Conservation (phyloP, 1,284 basidiomycete genomes). For the Ustilago trichophora region DNA sequence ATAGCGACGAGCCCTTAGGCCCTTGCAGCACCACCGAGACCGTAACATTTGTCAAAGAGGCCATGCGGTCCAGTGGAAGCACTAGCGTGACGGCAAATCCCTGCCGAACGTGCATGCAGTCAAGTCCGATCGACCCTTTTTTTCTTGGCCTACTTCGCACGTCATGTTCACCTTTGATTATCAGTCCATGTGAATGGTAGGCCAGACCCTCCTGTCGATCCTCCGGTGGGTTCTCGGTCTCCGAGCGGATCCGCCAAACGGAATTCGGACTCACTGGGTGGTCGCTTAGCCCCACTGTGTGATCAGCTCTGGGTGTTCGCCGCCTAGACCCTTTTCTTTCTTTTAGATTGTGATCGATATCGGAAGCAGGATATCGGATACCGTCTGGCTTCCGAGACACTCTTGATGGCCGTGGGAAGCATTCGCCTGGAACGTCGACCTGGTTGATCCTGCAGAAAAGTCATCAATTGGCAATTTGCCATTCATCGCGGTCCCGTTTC, state of each 20-base stretch:
- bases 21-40: too few species aligned
- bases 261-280: background rate
- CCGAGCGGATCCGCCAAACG: background rate
- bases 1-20: background rate
- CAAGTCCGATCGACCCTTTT: too few species aligned
- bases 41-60: too few species aligned
- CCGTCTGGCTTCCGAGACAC: constrained; percentile 4
- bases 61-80: too few species aligned
- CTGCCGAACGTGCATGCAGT: too few species aligned
- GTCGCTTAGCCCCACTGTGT: background rate
- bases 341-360: background rate
- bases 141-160: too few species aligned
- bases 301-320: background rate
- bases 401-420: constrained; percentile 1
- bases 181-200: too few species aligned
- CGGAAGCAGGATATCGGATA: background rate
- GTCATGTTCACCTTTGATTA: too few species aligned
- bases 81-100: too few species aligned
- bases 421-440: background rate
- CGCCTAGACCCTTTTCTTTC: background rate
- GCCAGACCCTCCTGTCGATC: too few species aligned
- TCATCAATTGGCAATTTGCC: too few species aligned
- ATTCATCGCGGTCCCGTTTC: too few species aligned
- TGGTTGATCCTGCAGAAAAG: background rate
- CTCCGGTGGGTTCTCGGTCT: background rate